Evolutionary conservation across 1,139 yeast species (phyloP), one percentile per base, ranked within the genome.

Genomic region (Pichia sp.): DNA sequence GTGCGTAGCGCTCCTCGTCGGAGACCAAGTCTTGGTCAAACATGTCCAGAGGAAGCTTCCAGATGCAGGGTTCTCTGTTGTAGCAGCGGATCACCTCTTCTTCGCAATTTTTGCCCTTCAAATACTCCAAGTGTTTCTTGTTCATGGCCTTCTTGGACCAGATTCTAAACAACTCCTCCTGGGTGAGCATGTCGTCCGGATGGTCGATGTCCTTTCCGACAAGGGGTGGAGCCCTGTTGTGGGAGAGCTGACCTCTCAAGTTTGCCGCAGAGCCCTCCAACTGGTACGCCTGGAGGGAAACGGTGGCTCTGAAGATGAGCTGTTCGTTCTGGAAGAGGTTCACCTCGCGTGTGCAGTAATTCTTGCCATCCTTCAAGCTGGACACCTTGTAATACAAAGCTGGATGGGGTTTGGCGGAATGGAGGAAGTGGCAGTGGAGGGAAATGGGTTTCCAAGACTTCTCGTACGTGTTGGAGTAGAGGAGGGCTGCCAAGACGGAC

Each of bases 361-460:
- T 83, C 57, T 78, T 80, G 3, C 95, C 95, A 56, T 79, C 79
- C 50, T 82, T 73, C 26, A 84, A 68, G 50, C 74, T 74, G 34
- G 70, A 72, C n/a, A 87, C 90, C 31, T 75, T 72, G 66, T 84
- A 87, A n/a, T 73, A 72, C 67, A 85, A 77, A 13, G 81, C 81
- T 1, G 70, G 62, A 1, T 64, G 62, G 1, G 78, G 72, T 50
- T 76, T 74, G 0, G 90, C 93, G 6, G 78, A 75, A 23, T 68
- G 65, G 11, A 81, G 59, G 61, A 80, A 81, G 62, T 78, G 79
- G 46, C 81, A 77, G 60, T 80, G 84, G 50, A 79, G 59, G 4
- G 83, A 77, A 45, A 76, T 74, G 8, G 83, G 83, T 43, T 70
- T 69, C 67, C 77, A 80, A 47, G 67, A 61, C 3, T 62, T 68